Percentiles rank a stretch among this genome's conserved stretches.
Conservation (phyloP, 768 basidiomycete genomes). For the Rossbeevera mucosa region DNA sequence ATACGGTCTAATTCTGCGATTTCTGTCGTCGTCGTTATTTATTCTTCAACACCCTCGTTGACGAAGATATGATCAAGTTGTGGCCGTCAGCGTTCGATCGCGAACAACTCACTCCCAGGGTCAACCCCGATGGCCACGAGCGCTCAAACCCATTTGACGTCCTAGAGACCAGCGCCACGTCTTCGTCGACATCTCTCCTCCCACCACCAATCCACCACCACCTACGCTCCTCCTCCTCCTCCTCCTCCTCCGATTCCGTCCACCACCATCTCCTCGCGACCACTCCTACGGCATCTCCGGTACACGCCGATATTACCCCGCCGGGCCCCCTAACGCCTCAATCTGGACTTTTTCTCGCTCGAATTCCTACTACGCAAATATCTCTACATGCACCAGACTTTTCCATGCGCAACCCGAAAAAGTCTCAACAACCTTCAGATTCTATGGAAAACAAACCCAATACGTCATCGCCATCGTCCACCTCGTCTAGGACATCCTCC, state of each 20-base stretch:
- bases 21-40: background rate
- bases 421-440: constrained; percentile 29
- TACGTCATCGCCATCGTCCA: constrained; percentile 39
- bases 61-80: constrained; percentile 53
- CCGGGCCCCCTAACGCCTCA: constrained; percentile 47
- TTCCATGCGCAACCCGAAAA: constrained; percentile 64
- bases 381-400: constrained; percentile 85
- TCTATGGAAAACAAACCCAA: constrained; percentile 35
- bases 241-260: constrained; percentile 15
- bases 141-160: constrained; percentile 62
- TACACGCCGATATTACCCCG: constrained; percentile 35
- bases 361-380: constrained; percentile 55
- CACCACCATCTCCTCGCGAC: constrained; percentile 31
- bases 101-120: constrained; percentile 58
- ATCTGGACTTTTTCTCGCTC: constrained; percentile 45
- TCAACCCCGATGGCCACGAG: constrained; percentile 39
- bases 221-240: constrained; percentile 11
- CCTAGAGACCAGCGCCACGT: constrained; percentile 26
- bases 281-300: constrained; percentile 15
- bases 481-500: constrained; percentile 34
- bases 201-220: background rate
- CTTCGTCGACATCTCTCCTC: constrained; percentile 21
- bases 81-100: constrained; percentile 49
- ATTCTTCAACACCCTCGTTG: constrained; percentile 5
- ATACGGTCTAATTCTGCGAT: constrained; percentile 5